Evolutionary conservation across 2,329 filamentous ascomycete species (phyloP), one percentile per base, ranked within the genome.

Genomic region (Tolypocladium tropicale): DNA sequence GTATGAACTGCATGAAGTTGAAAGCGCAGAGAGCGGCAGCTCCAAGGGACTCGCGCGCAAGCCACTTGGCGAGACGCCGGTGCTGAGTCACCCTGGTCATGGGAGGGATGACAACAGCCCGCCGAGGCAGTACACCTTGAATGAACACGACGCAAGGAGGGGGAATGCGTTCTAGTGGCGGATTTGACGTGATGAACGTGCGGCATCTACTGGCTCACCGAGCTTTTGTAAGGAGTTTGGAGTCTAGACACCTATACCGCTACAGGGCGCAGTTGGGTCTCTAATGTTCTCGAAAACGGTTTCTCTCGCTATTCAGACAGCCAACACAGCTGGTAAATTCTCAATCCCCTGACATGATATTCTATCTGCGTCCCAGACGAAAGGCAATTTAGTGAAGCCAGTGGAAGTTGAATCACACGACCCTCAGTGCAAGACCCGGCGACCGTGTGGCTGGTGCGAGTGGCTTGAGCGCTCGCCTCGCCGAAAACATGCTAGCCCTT

Each of bases 1-100:
- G 4, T 81, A 78, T 54, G 79, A 82, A 68, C 67, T 81, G 64
- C 70, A 75, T 33, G 70, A 76, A 55, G 76, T 61, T 11, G 57
- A 59, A 21, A 46, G 49, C 12, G 49, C 55, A 21, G 56, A 52
- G 16, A 43, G 32, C 0, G 69, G 76, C 34, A 66, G 65, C 49
- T 50, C 56, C 21, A 55, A 53, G 28, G 58, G 54, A 7, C 41
- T 56, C 9, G 43, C 11, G 12, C 61, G 54, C 58, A 64, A 62
- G 51, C 63, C 66, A 6, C 53, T 57, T 52, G 51, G 65, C 53
- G 58, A 73, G 53, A 68, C 76, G 4, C 77, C 78, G 0, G 65
- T 75, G 28, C 64, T 80, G 43, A 69, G 70, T 28, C 78, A 79
- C 53, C 77, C 77, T 0, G 77, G 76, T 0, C 74, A 76, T 50